Evolutionary conservation across 352 stramenopile genomes (phyloP).

Genomic region (Globisporangium camurandrum): DNA sequence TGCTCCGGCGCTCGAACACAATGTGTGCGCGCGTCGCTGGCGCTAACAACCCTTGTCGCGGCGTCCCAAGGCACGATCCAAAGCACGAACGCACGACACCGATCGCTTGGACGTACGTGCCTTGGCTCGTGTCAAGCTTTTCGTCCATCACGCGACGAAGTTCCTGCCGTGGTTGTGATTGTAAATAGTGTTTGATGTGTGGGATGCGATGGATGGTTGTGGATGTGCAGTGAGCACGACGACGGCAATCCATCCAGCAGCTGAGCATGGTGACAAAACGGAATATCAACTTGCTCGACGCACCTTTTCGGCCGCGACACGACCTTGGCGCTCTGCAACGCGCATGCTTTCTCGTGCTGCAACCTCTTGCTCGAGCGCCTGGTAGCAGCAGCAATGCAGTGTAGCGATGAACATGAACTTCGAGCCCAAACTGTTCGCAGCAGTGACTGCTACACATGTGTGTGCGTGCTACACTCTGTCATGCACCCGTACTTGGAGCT

Average conservation of each 20-base stretch:
- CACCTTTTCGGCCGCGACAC: constrained; percentile 63
- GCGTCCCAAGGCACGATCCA: constrained; percentile 47
- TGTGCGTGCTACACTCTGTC: too few relatives aligned
- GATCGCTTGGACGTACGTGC: constrained; percentile 75
- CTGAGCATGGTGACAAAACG: neutral
- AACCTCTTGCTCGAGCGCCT: constrained; percentile 30
- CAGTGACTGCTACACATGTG: too few relatives aligned
- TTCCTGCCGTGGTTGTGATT: too few relatives aligned
- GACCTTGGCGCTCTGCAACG: constrained; percentile 47
- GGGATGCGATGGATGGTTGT: too few relatives aligned
- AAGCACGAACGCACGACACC: constrained; percentile 75
- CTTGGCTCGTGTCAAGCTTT: constrained; percentile 69
- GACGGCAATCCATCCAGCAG: neutral
- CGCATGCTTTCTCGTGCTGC: constrained; percentile 49
- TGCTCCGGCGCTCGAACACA: constrained; percentile 67
- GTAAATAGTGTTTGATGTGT: too few relatives aligned
- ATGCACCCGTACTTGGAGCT: constrained; percentile 3
- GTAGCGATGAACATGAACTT: too few relatives aligned
- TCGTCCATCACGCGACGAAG: constrained; percentile 62
- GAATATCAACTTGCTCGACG: neutral
- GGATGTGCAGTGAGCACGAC: too few relatives aligned
- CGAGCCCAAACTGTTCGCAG: too few relatives aligned
- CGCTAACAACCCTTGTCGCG: constrained; percentile 75
- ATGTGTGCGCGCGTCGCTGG: constrained; percentile 64
- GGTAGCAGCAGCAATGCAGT: neutral